Base-by-base conservation (phyloP, 2,329 filamentous ascomycete species). In the Dactylonectria estremocensis region DNA sequence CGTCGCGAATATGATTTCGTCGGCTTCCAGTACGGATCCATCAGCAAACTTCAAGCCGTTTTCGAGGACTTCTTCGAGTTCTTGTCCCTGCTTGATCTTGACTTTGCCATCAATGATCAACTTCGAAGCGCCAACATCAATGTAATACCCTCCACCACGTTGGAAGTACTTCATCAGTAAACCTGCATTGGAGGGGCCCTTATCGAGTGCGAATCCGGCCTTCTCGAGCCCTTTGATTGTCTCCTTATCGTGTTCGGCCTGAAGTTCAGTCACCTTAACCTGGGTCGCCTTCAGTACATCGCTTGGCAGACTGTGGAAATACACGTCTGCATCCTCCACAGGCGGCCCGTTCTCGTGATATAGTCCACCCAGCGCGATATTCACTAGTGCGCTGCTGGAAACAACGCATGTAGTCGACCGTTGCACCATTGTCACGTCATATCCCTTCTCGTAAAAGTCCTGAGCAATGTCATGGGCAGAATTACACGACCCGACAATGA, bases 391-490 rank as follows among this genome's bases (percentile, higher is more conserved):
- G 9, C 84, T 77, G 6, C 87, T 88, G 0, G 89, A 87, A 0
- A 92, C 82, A 5, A 93, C 90, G 61, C 86, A 88, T 0, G 92
- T 93, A 7, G 85, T 87, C 1, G 87, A 89, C 5, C 92, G 86
- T 78, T 94, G 92, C 0, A 93, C 85, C 78, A 94, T 90, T 0
- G 91, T 93, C 1, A 93, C 87, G 4, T 88, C 82, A 68, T 90
- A 90, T 0, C 91, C 91, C 52, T 89, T 88, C 72, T 92, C 90
- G 46, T 87, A 84, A 72, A 86, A 92, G 69, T 92, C 89, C 65
- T 92, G 90, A 0, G 89, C 87, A 61, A 93, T 92, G 69, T 93
- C 91, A 71, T 92, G 89, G 7, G 84, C 89, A 0, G 89, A 92
- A 78, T 92, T 93, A 77, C 90, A 91, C 1, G 88, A 89, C 1